A percentile compares a stretch with the other conserved stretches of the same genome.
These are phyloP conservation scores for Tuber indicum DNA, from an alignment of 495 filamentous ascomycete genomes.

Conservation along the genomic window DNA sequence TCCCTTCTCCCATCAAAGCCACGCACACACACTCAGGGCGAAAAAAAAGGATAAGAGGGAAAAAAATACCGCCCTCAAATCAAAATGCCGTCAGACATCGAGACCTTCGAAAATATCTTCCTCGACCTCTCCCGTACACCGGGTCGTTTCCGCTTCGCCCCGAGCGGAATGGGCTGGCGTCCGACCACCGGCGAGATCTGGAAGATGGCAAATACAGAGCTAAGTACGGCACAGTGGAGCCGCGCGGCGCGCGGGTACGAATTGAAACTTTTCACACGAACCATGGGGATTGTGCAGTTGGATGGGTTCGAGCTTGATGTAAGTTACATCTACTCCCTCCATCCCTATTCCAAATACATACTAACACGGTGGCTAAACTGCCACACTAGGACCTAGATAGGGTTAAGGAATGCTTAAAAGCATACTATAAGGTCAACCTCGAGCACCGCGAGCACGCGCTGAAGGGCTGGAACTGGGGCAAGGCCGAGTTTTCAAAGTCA, in stretches of 20 bases:
- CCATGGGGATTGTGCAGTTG: constrained; percentile 78
- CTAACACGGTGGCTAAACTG: background rate
- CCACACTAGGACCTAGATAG: constrained; percentile 73
- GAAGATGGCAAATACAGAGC: constrained; percentile 75
- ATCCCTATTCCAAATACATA: background rate
- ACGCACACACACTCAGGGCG: background rate
- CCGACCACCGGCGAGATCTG: constrained; percentile 84
- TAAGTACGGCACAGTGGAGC: constrained; percentile 87
- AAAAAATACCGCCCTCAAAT: background rate
- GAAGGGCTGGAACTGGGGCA: constrained; percentile 99
- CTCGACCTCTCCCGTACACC: constrained; percentile 84
- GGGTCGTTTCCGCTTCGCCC: constrained; percentile 88
- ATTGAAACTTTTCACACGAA: constrained; percentile 77
- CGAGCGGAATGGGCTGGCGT: constrained; percentile 91
- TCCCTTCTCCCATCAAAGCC: background rate
- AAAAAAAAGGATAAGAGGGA: background rate
- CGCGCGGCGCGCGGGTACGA: constrained; percentile 87
- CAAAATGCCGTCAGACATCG: constrained; percentile 45
- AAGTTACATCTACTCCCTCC: constrained; percentile 11
- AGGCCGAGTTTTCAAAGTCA: constrained; percentile 90
- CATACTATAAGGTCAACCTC: constrained; percentile 89
- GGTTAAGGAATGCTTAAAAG: constrained; percentile 81
- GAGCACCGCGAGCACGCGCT: constrained; percentile 89
- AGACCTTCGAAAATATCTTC: constrained; percentile 94
- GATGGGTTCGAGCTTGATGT: constrained; percentile 95